A percentile compares a stretch with the other conserved stretches of the same genome.
Conservation (phyloP, 495 filamentous ascomycete species). For the Penicillium argentinense region DNA sequence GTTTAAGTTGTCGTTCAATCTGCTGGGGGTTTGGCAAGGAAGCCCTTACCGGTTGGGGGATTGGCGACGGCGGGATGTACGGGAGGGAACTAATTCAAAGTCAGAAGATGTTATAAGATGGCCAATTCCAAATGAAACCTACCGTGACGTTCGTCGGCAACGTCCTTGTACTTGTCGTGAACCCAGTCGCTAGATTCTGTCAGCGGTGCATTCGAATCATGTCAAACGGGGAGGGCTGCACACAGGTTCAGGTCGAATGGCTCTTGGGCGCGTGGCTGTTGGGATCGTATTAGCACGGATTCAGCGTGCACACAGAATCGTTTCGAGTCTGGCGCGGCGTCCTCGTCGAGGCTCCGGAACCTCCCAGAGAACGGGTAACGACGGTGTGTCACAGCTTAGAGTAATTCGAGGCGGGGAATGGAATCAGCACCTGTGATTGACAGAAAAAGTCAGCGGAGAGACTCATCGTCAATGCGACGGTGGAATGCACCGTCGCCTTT, state of each 20-base stretch:
- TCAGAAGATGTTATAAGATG: background rate
- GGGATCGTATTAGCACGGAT: slow-evolving; percentile 42
- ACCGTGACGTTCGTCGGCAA: slow-evolving; percentile 58
- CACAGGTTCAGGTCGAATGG: slow-evolving; percentile 58
- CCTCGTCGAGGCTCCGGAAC: slow-evolving; percentile 29
- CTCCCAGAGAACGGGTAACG: slow-evolving; percentile 34
- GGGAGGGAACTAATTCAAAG: slow-evolving; percentile 15
- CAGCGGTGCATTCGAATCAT: slow-evolving; percentile 12
- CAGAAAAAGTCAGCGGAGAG: slow-evolving; percentile 37
- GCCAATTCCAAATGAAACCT: no score
- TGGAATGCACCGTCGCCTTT: background rate
- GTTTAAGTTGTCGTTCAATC: no score
- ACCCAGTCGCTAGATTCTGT: slow-evolving; percentile 73
- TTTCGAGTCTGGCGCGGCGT: slow-evolving; percentile 36
- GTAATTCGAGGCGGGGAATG: slow-evolving; percentile 38
- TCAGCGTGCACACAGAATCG: slow-evolving; percentile 44
- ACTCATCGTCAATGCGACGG: no score
- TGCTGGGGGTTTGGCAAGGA: no score
- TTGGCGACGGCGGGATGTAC: slow-evolving; percentile 44
- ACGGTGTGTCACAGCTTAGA: slow-evolving; percentile 40
- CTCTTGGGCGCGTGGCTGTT: slow-evolving; percentile 58
- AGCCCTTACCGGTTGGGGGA: slow-evolving; percentile 55
- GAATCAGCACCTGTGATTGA: slow-evolving; percentile 43
- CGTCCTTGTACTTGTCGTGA: slow-evolving; percentile 76
- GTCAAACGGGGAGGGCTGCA: slow-evolving; percentile 7